These are phyloP conservation scores for Chlamydomonas incerta DNA, from an alignment of 139 green algal species.

Conservation along the genomic window DNA sequence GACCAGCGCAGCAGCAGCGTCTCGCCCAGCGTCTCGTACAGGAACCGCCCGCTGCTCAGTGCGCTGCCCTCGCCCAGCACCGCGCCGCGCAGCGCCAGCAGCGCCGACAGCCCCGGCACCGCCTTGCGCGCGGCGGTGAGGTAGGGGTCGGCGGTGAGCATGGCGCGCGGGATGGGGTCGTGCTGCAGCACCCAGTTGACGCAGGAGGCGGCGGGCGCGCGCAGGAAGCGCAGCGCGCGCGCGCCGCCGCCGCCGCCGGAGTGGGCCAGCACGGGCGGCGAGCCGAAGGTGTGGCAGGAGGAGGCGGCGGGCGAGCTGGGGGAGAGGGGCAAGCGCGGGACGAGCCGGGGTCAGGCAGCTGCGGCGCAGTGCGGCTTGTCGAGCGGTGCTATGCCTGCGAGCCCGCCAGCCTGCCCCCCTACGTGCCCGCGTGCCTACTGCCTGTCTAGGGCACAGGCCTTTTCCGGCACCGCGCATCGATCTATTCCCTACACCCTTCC, in stretches of 20 bases:
- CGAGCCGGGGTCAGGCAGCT: too few relatives aligned
- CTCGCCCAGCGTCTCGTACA: slow-evolving; percentile 66
- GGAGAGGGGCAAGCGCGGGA: slow-evolving; percentile 8
- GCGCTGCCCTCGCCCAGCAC: slow-evolving; percentile 51
- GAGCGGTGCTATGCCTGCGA: too few relatives aligned
- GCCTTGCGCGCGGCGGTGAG: slow-evolving; percentile 52
- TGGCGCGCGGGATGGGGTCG: slow-evolving; percentile 72
- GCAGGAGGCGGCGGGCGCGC: slow-evolving; percentile 11
- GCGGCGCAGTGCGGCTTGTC: too few relatives aligned
- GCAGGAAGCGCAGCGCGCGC: slow-evolving; percentile 47
- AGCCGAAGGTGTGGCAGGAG: slow-evolving; percentile 69
- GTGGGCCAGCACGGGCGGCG: slow-evolving; percentile 72
- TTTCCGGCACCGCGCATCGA: too few relatives aligned
- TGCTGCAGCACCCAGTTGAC: slow-evolving; percentile 76
- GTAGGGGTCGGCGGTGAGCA: slow-evolving; percentile 74
- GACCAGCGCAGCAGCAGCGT: slow-evolving; percentile 36
- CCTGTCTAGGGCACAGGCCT: too few relatives aligned
- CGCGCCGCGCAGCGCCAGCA: slow-evolving; percentile 59
- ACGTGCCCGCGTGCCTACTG: too few relatives aligned
- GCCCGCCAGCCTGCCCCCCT: too few relatives aligned
- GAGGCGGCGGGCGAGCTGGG: not conserved
- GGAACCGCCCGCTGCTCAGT: slow-evolving; percentile 62
- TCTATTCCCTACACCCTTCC: too few relatives aligned
- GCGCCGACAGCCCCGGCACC: slow-evolving; percentile 8
- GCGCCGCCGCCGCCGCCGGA: slow-evolving; percentile 47